These are phyloP conservation scores for Cubamyces sp. DNA, from an alignment of 768 basidiomycete species.

Conservation along the genomic window DNA sequence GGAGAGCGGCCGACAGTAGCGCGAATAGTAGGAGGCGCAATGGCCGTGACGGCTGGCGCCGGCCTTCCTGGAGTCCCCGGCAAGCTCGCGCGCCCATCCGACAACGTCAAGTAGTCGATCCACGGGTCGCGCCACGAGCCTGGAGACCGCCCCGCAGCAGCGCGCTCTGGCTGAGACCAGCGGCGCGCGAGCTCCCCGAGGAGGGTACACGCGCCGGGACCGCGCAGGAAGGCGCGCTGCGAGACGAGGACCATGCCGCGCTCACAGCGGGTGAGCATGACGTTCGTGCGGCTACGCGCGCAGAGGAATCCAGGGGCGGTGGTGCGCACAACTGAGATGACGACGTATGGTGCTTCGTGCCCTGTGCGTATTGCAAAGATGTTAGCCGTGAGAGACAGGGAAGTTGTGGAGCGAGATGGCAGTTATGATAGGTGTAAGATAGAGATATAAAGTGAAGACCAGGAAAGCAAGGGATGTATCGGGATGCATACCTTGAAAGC, in stretches of 20 bases:
- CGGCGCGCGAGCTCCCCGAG: constrained; percentile 42
- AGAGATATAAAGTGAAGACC: background rate
- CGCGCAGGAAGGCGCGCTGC: constrained; percentile 43
- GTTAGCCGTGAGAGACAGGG: too few species aligned
- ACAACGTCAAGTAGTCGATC: constrained; percentile 6
- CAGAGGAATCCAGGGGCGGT: constrained; percentile 49
- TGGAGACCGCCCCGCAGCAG: constrained; percentile 34
- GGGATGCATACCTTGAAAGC: constrained; percentile 50
- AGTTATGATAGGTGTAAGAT: background rate
- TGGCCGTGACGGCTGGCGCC: background rate
- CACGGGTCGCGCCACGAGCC: constrained; percentile 32
- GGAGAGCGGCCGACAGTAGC: too few species aligned
- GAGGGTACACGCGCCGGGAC: constrained; percentile 39
- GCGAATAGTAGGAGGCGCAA: too few species aligned
- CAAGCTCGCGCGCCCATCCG: constrained; percentile 6
- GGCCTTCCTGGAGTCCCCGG: constrained; percentile 3
- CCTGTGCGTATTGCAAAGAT: constrained; percentile 35
- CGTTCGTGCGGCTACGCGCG: constrained; percentile 52
- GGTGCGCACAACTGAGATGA: constrained; percentile 57
- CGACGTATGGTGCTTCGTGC: constrained; percentile 54
- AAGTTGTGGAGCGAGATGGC: background rate
- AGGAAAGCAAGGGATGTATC: too few species aligned
- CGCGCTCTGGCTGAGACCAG: constrained; percentile 32
- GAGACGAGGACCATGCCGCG: constrained; percentile 53
- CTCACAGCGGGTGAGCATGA: constrained; percentile 26